Evolutionary conservation across 768 basidiomycete species (phyloP).

Genomic region (Suillus spraguei): DNA sequence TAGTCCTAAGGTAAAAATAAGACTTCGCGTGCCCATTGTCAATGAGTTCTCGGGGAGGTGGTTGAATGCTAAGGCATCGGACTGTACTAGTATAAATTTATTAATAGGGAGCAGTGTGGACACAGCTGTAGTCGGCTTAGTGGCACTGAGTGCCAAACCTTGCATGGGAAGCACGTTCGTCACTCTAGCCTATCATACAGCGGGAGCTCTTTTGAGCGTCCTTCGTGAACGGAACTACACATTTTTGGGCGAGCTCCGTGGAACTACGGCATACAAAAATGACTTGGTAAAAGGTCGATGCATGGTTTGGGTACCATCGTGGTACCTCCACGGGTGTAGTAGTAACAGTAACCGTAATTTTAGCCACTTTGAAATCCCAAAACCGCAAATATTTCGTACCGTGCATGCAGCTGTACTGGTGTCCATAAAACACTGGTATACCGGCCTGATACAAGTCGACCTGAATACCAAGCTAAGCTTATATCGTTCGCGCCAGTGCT

Average conservation of each 20-base stretch:
- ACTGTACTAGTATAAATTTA: not conserved
- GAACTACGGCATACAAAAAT: not conserved
- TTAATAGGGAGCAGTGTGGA: slow-evolving; percentile 12
- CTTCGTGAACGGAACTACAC: not conserved
- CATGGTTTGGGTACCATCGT: too few relatives aligned
- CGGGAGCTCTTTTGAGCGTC: not conserved
- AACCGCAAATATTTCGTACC: too few relatives aligned
- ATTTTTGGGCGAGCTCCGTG: not conserved
- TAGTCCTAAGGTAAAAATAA: slow-evolving; percentile 11
- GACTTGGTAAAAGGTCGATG: too few relatives aligned
- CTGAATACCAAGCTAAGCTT: too few relatives aligned
- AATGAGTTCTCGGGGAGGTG: not conserved
- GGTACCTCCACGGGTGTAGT: too few relatives aligned
- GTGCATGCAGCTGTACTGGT: too few relatives aligned
- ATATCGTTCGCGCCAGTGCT: too few relatives aligned
- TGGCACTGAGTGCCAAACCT: not conserved
- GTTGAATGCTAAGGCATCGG: not conserved
- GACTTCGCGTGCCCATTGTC: slow-evolving; percentile 2
- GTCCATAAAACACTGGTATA: too few relatives aligned
- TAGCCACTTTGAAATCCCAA: too few relatives aligned
- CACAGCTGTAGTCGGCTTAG: not conserved
- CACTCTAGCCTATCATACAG: not conserved
- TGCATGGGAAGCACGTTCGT: not conserved
- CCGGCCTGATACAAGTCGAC: too few relatives aligned
- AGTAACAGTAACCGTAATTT: too few relatives aligned